phyloP scores from a whole-genome alignment of 1,284 basidiomycete genomes.

The Calocybe gambosa region DNA sequence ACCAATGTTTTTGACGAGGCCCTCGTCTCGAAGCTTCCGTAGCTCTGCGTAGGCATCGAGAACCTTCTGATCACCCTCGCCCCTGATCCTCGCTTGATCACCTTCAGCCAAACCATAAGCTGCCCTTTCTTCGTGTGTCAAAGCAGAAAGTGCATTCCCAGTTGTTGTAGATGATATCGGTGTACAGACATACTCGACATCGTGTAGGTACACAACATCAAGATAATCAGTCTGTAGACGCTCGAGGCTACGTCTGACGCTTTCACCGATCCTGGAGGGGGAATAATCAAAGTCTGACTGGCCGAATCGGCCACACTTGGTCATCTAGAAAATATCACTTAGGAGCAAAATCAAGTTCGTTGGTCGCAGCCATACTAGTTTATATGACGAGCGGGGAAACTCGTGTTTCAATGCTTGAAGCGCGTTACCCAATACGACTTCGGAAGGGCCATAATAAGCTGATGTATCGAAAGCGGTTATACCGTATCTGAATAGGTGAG shows the following conservation, averaged over 20 bases:
- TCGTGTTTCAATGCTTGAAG: constrained; percentile 59
- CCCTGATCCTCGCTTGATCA: constrained; percentile 55
- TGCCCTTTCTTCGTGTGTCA: constrained; percentile 39
- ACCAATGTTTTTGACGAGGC: constrained; percentile 75
- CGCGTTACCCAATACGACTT: constrained; percentile 80
- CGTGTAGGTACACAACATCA: constrained; percentile 87
- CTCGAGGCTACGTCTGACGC: constrained; percentile 66
- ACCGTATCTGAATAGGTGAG: constrained; percentile 58
- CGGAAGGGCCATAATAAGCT: constrained; percentile 86
- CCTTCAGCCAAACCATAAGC: constrained; percentile 59
- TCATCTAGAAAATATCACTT: constrained; percentile 48
- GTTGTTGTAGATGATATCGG: constrained; percentile 41
- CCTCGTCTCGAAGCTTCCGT: constrained; percentile 71
- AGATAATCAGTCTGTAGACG: constrained; percentile 79
- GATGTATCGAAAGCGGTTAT: constrained; percentile 89
- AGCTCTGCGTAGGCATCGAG: constrained; percentile 73
- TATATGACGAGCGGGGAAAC: constrained; percentile 78
- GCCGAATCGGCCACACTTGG: constrained; percentile 93
- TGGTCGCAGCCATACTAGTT: constrained; percentile 48
- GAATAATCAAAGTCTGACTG: constrained; percentile 75
- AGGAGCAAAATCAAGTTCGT: constrained; percentile 1
- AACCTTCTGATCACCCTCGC: constrained; percentile 77
- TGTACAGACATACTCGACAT: constrained; percentile 82
- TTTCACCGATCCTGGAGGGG: constrained; percentile 61
- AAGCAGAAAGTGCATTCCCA: constrained; percentile 53